Evolutionary conservation across 1,284 basidiomycete species (phyloP).

Genomic region (Meira miltonrushii): DNA sequence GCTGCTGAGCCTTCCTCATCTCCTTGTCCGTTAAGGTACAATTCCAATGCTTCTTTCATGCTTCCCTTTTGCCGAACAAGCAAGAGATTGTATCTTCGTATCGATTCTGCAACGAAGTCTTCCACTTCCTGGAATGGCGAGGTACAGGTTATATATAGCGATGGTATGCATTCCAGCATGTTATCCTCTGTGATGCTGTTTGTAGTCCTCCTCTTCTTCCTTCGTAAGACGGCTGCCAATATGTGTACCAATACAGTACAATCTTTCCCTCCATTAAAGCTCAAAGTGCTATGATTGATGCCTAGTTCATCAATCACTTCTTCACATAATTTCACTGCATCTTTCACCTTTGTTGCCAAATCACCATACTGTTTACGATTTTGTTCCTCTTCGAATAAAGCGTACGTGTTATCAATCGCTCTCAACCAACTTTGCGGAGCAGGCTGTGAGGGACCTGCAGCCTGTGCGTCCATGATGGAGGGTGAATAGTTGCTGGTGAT

Average conservation of each 20-base stretch:
- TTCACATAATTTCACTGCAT: slow-evolving; percentile 36
- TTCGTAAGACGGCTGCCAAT: slow-evolving; percentile 65
- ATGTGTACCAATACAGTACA: slow-evolving; percentile 89
- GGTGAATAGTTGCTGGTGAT: not conserved
- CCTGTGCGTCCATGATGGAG: not conserved
- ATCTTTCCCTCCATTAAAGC: slow-evolving; percentile 98
- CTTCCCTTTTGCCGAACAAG: slow-evolving; percentile 70
- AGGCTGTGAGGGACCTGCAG: not conserved
- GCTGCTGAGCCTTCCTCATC: slow-evolving; percentile 8
- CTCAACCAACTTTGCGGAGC: slow-evolving; percentile 23
- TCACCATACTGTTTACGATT: slow-evolving; percentile 19
- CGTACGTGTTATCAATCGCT: slow-evolving; percentile 47
- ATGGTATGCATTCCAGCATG: slow-evolving; percentile 60
- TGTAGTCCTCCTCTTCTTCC: not conserved
- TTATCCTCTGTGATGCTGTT: not conserved
- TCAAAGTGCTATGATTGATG: slow-evolving; percentile 59
- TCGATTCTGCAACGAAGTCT: slow-evolving; percentile 68
- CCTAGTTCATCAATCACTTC: slow-evolving; percentile 51
- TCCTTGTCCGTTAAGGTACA: slow-evolving; percentile 61
- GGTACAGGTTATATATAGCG: slow-evolving; percentile 82
- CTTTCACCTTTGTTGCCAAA: slow-evolving; percentile 25
- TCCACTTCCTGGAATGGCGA: slow-evolving; percentile 83
- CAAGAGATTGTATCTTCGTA: slow-evolving; percentile 68
- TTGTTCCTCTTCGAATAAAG: slow-evolving; percentile 30
- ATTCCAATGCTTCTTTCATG: slow-evolving; percentile 74